These are phyloP conservation scores for Chloranthus sessilifolius DNA, from an alignment of 164 flowering plant species.

Conservation along the genomic window DNA sequence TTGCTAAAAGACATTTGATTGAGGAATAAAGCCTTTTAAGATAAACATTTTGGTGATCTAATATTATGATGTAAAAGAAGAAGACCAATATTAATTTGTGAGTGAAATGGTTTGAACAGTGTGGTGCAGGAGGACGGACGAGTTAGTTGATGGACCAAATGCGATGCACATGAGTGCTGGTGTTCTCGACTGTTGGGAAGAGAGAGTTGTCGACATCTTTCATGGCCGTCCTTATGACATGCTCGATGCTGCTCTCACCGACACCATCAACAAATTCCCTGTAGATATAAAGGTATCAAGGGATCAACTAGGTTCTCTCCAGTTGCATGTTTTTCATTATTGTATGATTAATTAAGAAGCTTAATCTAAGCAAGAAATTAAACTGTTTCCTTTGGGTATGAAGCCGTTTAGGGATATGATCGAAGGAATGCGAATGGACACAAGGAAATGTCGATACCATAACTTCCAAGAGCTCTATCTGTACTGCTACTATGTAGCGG, in stretches of 20 bases:
- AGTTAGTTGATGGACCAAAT: conserved; percentile 78
- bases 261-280: conserved; percentile 58
- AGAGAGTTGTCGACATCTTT: conserved; percentile 57
- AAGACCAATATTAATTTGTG: neutral
- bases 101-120: conserved; percentile 26
- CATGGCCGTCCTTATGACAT: conserved; percentile 62
- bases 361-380: neutral
- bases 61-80: neutral
- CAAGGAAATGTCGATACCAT: conserved; percentile 44
- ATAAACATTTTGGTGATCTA: neutral
- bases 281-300: conserved; percentile 70
- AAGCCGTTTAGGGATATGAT: conserved; percentile 83
- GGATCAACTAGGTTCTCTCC: no score
- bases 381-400: neutral
- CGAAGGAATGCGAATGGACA: conserved; percentile 84
- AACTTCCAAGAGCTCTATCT: conserved; percentile 69
- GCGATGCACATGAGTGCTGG: conserved; percentile 36
- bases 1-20: neutral
- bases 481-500: conserved; percentile 81
- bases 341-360: no score
- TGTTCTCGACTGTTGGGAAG: conserved; percentile 76
- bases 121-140: conserved; percentile 87
- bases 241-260: conserved; percentile 69
- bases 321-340: no score
- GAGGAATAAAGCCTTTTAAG: neutral